These are phyloP conservation scores for Globisporangium takayamanum DNA, from an alignment of 352 stramenopile species.

Conservation along the genomic window DNA sequence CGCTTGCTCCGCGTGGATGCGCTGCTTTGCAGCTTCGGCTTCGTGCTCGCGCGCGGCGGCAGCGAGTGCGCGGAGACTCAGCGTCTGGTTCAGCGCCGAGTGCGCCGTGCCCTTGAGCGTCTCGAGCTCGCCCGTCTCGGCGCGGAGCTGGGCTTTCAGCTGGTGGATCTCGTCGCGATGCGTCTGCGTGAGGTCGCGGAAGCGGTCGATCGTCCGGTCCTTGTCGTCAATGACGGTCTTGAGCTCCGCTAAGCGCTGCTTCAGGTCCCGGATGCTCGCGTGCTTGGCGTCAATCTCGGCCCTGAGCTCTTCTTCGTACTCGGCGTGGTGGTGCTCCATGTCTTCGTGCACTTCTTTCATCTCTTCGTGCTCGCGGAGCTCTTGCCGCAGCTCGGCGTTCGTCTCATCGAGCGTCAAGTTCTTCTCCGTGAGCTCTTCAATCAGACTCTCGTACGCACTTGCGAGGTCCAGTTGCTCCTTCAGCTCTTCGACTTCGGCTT, in stretches of 20 bases:
- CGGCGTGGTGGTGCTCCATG: conserved; percentile 84
- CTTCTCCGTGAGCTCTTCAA: conserved; percentile 85
- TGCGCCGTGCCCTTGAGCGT: conserved; percentile 72
- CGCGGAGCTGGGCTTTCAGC: conserved; percentile 65
- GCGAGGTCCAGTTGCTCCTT: conserved; percentile 84
- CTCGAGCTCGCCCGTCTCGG: conserved; percentile 62
- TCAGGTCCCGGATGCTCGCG: conserved; percentile 47
- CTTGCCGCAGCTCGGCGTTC: conserved; percentile 66
- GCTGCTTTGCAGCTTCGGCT: conserved; percentile 62
- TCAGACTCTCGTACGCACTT: conserved; percentile 85
- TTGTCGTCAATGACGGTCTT: conserved; percentile 66
- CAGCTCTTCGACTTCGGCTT: conserved; percentile 72
- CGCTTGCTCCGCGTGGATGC: conserved; percentile 57
- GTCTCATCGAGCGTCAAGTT: conserved; percentile 81
- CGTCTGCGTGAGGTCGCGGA: conserved; percentile 60
- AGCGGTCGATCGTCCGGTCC: conserved; percentile 73
- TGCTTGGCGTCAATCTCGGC: conserved; percentile 63
- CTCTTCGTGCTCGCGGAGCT: conserved; percentile 66
- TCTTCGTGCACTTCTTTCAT: conserved; percentile 83
- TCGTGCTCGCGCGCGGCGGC: conserved; percentile 57
- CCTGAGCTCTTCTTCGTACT: conserved; percentile 74
- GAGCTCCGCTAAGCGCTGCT: conserved; percentile 40
- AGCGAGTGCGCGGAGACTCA: conserved; percentile 56
- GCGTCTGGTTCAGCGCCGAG: conserved; percentile 62
- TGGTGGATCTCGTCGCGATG: conserved; percentile 72